Evolutionary conservation across 2,329 filamentous ascomycete species (phyloP), one percentile per base, ranked within the genome.

Genomic region (Stagonosporopsis vannaccii): DNA sequence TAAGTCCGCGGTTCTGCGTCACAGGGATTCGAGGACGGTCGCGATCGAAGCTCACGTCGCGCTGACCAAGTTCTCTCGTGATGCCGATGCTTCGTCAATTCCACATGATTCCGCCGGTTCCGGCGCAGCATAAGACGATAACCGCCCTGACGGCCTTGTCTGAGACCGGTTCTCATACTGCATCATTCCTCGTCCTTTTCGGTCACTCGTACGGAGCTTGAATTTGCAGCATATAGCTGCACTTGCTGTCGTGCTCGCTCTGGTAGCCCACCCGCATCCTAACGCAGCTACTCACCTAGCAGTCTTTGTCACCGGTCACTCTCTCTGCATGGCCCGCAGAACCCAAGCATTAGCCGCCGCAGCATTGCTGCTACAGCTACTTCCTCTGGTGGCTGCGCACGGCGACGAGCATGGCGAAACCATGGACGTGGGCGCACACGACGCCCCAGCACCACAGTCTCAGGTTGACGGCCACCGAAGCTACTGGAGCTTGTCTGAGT

Each of bases 401-500:
- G 78, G 77, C 56, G 71, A 75, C 35, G 71, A 75, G 37, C 66
- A 68, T 63, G 63, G 61, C 36, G 61, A 44, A 68, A 19, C 69
- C 35, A 67, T 66, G 63, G 57, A 66, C 20, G 66, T 66, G 65
- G 55, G 57, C 50, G 72, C 67, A 61, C 62, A 65, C 32, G 54
- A 63, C 33, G 61, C 59, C 48, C 58, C 64, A 32, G 53, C 62
- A 12, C 53, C 66, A 26, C 62, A 60, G 19, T 42, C 57, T 19
- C 56, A 67, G 4, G 49, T 59, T 32, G 51, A 58, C 22, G 65
- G 55, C 2, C 32, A 65, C 63, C 76, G 78, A n/a, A 86, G 80
- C 55, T 90, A 90, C 72, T 89, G 88, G 75, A 74, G 81, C 22
- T 79, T 86, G 53, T 68, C 79, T 0, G 81, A 85, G 23, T 79